Conservation (phyloP, 1,284 basidiomycete species). For the Polyporus tsugae region DNA sequence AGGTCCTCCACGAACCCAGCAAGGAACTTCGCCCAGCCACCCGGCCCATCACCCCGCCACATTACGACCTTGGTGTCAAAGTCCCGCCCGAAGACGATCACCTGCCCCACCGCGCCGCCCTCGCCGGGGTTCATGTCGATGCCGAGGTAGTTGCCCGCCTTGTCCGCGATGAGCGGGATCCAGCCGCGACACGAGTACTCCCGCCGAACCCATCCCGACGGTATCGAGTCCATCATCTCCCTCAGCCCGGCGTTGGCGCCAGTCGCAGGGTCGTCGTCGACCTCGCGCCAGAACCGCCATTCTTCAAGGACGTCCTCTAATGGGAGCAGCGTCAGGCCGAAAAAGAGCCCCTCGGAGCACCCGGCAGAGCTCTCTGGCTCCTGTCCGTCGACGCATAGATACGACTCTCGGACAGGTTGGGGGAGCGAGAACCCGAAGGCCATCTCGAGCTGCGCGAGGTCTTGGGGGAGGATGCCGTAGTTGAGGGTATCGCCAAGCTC, state of each 20-base stretch:
- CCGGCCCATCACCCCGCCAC: slow-evolving; percentile 88
- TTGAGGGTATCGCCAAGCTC: slow-evolving; percentile 93
- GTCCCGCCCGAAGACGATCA: slow-evolving; percentile 97
- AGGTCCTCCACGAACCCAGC: slow-evolving; percentile 94
- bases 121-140: slow-evolving; percentile 92
- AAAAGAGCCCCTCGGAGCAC: slow-evolving; percentile 89
- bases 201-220: slow-evolving; percentile 89
- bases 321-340: slow-evolving; percentile 84
- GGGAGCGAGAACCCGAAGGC: slow-evolving; percentile 86
- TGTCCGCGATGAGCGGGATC: slow-evolving; percentile 95
- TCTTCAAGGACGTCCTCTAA: slow-evolving; percentile 92
- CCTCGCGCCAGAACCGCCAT: slow-evolving; percentile 93
- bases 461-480: slow-evolving; percentile 79
- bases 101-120: slow-evolving; percentile 85
- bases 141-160: slow-evolving; percentile 96
- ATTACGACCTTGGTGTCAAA: slow-evolving; percentile 98
- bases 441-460: slow-evolving; percentile 81
- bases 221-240: slow-evolving; percentile 88
- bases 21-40: slow-evolving; percentile 96
- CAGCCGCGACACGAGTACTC: slow-evolving; percentile 95
- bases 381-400: slow-evolving; percentile 85
- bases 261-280: slow-evolving; percentile 85
- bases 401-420: slow-evolving; percentile 83
- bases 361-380: slow-evolving; percentile 87
- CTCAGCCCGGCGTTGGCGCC: slow-evolving; percentile 78